Conservation (phyloP, 73 alveolate species). For the Paramecium sonneborni region DNA sequence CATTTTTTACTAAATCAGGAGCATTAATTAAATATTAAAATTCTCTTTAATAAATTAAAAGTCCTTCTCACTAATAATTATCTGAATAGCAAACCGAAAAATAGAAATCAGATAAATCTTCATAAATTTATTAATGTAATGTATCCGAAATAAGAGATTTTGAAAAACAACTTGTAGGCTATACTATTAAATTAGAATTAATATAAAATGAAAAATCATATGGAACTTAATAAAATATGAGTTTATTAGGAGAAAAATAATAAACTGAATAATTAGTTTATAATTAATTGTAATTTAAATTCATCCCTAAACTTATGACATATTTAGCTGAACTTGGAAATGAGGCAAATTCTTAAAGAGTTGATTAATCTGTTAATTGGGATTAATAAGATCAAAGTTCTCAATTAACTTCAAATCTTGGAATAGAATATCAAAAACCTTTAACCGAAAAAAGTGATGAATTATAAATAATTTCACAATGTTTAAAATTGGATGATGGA, state of each 20-base stretch:
- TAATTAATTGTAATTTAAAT: background rate
- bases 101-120: background rate
- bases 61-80: background rate
- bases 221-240: background rate
- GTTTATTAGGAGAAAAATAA: background rate
- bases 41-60: background rate
- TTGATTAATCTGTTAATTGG: constrained; percentile 4
- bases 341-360: background rate
- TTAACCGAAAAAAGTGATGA: constrained; percentile 18
- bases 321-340: background rate
- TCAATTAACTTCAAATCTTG: background rate
- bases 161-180: background rate
- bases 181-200: background rate
- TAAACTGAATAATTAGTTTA: background rate
- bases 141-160: background rate
- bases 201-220: background rate
- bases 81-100: background rate
- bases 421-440: background rate
- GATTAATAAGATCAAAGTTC: constrained; percentile 21
- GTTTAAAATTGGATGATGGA: background rate
- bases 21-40: background rate
- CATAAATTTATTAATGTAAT: background rate
- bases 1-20: background rate
- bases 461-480: background rate
- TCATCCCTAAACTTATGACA: background rate